Evolutionary conservation across 2,329 filamentous ascomycete species (phyloP).

Genomic region (Aspergillus jensenii): DNA sequence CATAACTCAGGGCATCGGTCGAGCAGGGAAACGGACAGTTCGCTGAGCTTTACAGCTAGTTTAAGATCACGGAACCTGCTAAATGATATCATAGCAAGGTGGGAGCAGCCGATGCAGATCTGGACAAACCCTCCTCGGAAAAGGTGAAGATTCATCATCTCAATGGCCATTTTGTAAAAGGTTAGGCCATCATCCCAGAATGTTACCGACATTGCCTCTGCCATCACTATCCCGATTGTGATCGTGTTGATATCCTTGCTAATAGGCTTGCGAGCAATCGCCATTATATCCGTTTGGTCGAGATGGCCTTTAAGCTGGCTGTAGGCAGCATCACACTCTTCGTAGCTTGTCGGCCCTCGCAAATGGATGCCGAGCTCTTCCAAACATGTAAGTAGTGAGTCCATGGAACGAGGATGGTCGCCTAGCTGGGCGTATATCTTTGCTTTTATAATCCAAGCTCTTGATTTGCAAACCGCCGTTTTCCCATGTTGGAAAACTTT

Average conservation of each 20-base stretch:
- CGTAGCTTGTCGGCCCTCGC: slow-evolving; percentile 65
- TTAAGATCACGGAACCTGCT: slow-evolving; percentile 59
- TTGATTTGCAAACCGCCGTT: slow-evolving; percentile 74
- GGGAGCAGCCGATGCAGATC: slow-evolving; percentile 58
- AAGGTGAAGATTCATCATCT: slow-evolving; percentile 57
- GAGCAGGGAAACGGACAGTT: slow-evolving; percentile 54
- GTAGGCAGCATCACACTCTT: slow-evolving; percentile 77
- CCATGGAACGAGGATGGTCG: slow-evolving; percentile 67
- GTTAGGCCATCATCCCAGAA: slow-evolving; percentile 61
- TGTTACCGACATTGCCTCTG: slow-evolving; percentile 58
- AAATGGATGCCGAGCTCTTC: slow-evolving; percentile 67
- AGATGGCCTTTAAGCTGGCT: slow-evolving; percentile 61
- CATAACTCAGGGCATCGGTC: slow-evolving; percentile 54
- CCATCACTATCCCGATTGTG: slow-evolving; percentile 55
- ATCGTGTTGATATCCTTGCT: slow-evolving; percentile 44
- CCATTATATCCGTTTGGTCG: slow-evolving; percentile 54
- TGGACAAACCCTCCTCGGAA: slow-evolving; percentile 57
- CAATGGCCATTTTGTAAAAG: slow-evolving; percentile 61
- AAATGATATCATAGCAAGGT: slow-evolving; percentile 57
- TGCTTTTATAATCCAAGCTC: slow-evolving; percentile 79
- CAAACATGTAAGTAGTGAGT: slow-evolving; percentile 69
- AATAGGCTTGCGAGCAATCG: slow-evolving; percentile 39
- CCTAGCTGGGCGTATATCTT: slow-evolving; percentile 75
- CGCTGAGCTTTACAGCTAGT: slow-evolving; percentile 54
- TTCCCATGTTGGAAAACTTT: slow-evolving; percentile 70